These are phyloP conservation scores for Barnettozyma populi DNA, from an alignment of 805 yeast species.

Conservation along the genomic window DNA sequence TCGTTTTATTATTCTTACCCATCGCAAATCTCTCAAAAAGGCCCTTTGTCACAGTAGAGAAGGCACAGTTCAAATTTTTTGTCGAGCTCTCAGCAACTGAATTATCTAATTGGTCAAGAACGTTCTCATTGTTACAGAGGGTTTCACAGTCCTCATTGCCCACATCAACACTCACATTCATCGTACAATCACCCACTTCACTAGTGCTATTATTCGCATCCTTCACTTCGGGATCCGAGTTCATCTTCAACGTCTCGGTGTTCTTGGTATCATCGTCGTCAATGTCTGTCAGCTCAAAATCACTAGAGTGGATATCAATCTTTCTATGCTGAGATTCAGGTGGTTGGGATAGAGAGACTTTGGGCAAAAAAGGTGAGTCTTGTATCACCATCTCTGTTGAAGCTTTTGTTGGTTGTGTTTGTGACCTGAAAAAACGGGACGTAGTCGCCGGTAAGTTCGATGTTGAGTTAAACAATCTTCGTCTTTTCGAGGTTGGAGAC, in stretches of 20 bases:
- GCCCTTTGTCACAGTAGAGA: slow-evolving; percentile 1
- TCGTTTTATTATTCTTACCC: not conserved
- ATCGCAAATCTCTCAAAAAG: slow-evolving; percentile 13
- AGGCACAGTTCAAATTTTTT: not conserved
- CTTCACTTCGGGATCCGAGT: not conserved
- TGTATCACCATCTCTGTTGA: not conserved
- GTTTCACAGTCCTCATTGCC: not conserved
- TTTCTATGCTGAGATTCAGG: not conserved
- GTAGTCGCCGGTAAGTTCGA: slow-evolving; percentile 7
- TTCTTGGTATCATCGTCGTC: slow-evolving; percentile 14
- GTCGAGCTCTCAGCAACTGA: not conserved
- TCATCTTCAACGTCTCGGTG: not conserved
- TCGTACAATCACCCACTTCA: not conserved
- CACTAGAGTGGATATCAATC: slow-evolving; percentile 17
- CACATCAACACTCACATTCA: not conserved
- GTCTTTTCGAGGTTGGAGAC: slow-evolving; percentile 22
- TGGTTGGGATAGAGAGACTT: not conserved
- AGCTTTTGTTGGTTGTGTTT: slow-evolving; percentile 2
- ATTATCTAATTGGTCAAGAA: not conserved
- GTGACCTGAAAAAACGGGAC: slow-evolving; percentile 16
- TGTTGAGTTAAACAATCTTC: slow-evolving; percentile 11
- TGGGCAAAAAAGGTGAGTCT: not conserved
- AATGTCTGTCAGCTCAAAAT: slow-evolving; percentile 25
- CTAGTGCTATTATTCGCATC: not conserved
- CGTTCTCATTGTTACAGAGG: not conserved